Evolutionary conservation across 2,329 filamentous ascomycete genomes (phyloP), one percentile per base, ranked within the genome.

Genomic region (Fusarium chuoi): DNA sequence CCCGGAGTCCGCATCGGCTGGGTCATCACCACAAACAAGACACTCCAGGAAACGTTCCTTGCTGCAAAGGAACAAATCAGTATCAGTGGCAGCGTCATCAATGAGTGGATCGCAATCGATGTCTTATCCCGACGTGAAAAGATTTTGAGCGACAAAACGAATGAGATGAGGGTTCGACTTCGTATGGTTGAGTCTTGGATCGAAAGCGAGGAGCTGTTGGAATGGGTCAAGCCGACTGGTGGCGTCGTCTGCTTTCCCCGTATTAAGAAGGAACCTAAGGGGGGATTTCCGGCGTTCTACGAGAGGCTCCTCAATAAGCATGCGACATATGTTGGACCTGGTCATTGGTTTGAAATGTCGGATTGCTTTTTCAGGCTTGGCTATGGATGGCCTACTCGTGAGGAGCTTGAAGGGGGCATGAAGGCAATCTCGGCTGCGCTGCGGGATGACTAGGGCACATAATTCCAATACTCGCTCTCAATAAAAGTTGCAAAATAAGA

Each of bases 381-480:
- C 1, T 64, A 64, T 33, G 61, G 61, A 30, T 64, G 61, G 61
- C 55, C 61, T 5, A 49, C 55, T 2, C 24, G 44, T 9, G 42
- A 60, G 7, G 42, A 49, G 42, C 54, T 63, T 30, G 36, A 63
- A 13, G 54, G 44, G 2, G 61, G 54, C 3, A 63, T 63, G 54
- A 60, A 30, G 1, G 28, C 61, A 5, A 63, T 60, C 26, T 63
- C 54, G 6, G 33, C 30, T 12, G 59, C 59, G 2, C 26, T 62
- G 7, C 17, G 51, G n/a, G 51, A 62, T 9, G 33, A 39, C 17
- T 57, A 62, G 33, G 13, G 18, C 13, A 7, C 3, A 6, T 20
- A 5, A 7, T 7, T 14, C 15, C 0, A 3, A 33, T 51, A 10
- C 2, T 10, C 0, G 15, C 1, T 13, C 0, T 5, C 6, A 13